phyloP scores from a whole-genome alignment of 495 filamentous ascomycete species.

The Podospora tetraspora region DNA sequence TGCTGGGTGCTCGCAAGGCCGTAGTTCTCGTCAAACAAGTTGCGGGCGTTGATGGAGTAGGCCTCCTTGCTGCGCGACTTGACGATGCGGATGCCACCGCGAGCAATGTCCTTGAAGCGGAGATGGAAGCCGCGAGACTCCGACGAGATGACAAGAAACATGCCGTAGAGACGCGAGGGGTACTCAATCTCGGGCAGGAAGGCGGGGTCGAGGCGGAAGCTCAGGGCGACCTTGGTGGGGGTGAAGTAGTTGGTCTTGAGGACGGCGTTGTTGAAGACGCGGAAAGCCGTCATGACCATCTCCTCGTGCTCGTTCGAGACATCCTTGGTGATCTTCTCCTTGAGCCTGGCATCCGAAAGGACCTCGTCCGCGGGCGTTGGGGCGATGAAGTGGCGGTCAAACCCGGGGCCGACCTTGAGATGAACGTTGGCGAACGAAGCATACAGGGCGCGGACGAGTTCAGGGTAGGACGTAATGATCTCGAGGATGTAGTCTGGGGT shows the following conservation, averaged over 20 bases:
- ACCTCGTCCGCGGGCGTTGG: conserved; percentile 62
- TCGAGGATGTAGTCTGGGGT: conserved; percentile 96
- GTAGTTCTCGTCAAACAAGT: conserved; percentile 97
- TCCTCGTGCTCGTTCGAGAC: conserved; percentile 91
- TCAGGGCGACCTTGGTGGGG: conserved; percentile 94
- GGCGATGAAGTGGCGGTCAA: conserved; percentile 70
- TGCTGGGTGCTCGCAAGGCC: conserved; percentile 97
- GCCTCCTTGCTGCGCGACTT: conserved; percentile 93
- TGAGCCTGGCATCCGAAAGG: conserved; percentile 70
- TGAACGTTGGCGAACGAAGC: conserved; percentile 87
- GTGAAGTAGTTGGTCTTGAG: conserved; percentile 99
- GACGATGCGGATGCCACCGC: conserved; percentile 96
- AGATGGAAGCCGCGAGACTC: conserved; percentile 97
- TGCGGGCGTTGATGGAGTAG: conserved; percentile 92
- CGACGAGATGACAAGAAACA: conserved; percentile 96
- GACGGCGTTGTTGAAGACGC: conserved; percentile 82
- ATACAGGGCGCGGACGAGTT: conserved; percentile 82
- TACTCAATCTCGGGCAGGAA: conserved; percentile 93
- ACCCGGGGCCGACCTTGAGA: conserved; percentile 73
- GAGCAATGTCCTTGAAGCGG: conserved; percentile 93
- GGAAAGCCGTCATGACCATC: conserved; percentile 97
- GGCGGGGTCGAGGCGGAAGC: conserved; percentile 83
- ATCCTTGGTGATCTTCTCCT: conserved; percentile 72
- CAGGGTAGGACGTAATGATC: conserved; percentile 89
- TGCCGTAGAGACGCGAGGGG: conserved; percentile 87